Conservation (phyloP, 805 yeast genomes). For the Metschnikowia proteae region DNA sequence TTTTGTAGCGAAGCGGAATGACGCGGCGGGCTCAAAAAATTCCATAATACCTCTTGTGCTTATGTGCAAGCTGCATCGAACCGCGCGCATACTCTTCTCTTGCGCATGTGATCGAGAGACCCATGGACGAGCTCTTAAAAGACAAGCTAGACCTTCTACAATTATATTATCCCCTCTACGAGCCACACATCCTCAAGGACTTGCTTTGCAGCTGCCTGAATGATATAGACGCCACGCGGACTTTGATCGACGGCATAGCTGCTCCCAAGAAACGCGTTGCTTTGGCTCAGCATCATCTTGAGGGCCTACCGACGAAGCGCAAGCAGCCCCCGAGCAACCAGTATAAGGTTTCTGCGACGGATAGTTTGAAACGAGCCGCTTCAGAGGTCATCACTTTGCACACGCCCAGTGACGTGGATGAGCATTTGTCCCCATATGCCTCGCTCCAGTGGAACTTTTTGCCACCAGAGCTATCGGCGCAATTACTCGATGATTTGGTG, state of each 20-base stretch:
- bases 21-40: conserved; percentile 1
- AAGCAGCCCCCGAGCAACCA: not conserved
- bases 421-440: conserved; percentile 45
- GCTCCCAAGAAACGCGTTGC: conserved; percentile 16
- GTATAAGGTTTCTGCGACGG: not conserved
- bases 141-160: conserved; percentile 35
- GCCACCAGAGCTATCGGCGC: conserved; percentile 47
- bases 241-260: conserved; percentile 34
- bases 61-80: conserved; percentile 4
- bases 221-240: conserved; percentile 40
- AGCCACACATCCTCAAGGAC: conserved; percentile 43
- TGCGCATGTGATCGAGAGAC: not conserved
- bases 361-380: not conserved
- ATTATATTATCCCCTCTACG: conserved; percentile 42
- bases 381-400: conserved; percentile 38
- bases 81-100: conserved; percentile 4
- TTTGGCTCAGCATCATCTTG: conserved; percentile 11
- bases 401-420: conserved; percentile 49
- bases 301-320: not conserved
- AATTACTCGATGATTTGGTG: conserved; percentile 40
- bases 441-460: conserved; percentile 50
- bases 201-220: conserved; percentile 53
- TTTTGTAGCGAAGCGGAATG: not conserved
- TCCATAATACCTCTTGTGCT: not conserved
- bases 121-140: conserved; percentile 14